Conservation (phyloP, 495 filamentous ascomycete genomes). For the Neurospora pannonica region DNA sequence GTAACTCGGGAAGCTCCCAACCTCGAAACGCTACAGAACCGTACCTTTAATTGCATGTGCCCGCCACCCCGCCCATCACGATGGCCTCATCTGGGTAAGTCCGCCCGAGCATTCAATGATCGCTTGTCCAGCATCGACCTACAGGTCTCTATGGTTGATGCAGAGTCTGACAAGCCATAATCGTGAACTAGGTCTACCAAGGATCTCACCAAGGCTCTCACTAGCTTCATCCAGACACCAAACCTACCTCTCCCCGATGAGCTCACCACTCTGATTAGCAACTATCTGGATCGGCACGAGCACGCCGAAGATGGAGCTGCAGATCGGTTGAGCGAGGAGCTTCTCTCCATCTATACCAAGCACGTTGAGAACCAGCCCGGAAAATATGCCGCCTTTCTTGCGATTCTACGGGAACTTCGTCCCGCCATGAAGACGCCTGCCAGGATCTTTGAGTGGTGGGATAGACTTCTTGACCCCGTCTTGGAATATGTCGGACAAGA, state of each 20-base stretch:
- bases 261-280: slow-evolving; percentile 44
- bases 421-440: slow-evolving; percentile 46
- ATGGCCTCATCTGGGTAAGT: slow-evolving; percentile 29
- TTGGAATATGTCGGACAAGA: slow-evolving; percentile 48
- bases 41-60: slow-evolving; percentile 5
- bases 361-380: slow-evolving; percentile 42
- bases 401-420: slow-evolving; percentile 47
- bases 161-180: background rate
- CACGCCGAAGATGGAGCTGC: slow-evolving; percentile 49
- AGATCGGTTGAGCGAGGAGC: slow-evolving; percentile 57
- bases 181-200: slow-evolving; percentile 32
- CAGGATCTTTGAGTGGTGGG: slow-evolving; percentile 56
- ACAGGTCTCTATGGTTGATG: background rate
- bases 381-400: slow-evolving; percentile 52
- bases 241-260: slow-evolving; percentile 54
- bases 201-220: slow-evolving; percentile 53
- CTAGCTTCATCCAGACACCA: slow-evolving; percentile 39
- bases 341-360: slow-evolving; percentile 50
- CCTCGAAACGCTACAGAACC: background rate
- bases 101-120: background rate
- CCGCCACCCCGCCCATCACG: slow-evolving; percentile 9
- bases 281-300: slow-evolving; percentile 50
- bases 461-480: slow-evolving; percentile 48
- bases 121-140: background rate
- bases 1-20: background rate